phyloP scores from a whole-genome alignment of 2,329 filamentous ascomycete species.

The Lecanicillium sp. region DNA sequence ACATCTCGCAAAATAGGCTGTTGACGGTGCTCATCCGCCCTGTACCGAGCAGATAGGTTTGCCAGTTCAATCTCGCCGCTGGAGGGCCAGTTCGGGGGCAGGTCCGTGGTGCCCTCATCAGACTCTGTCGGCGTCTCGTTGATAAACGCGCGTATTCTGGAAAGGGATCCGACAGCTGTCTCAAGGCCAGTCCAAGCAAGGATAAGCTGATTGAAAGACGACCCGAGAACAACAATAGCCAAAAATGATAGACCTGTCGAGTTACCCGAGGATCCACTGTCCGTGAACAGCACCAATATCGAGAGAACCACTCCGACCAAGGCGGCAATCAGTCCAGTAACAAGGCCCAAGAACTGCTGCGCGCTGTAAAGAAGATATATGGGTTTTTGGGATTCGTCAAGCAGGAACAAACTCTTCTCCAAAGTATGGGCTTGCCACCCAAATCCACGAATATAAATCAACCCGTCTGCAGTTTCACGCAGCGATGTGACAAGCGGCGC shows the following conservation, averaged over 20 bases:
- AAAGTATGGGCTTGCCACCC: background rate
- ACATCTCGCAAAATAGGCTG: background rate
- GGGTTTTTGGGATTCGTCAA: background rate
- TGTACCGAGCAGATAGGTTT: conserved; percentile 1
- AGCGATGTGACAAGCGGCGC: background rate
- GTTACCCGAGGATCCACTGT: background rate
- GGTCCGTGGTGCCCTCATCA: background rate
- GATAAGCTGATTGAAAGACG: background rate
- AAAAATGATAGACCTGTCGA: background rate
- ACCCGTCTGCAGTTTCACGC: background rate
- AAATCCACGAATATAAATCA: background rate
- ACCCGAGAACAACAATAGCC: background rate
- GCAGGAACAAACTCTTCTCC: background rate
- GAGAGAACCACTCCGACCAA: background rate
- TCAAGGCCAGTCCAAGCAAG: background rate
- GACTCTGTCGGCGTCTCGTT: background rate
- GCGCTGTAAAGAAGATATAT: background rate
- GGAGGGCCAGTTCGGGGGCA: background rate
- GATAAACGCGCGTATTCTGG: background rate
- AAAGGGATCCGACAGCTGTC: background rate
- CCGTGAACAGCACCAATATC: background rate
- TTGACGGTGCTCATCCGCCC: background rate
- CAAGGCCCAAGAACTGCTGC: background rate
- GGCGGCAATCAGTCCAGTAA: background rate
- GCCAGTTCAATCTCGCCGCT: background rate